phyloP scores from a whole-genome alignment of 1,139 yeast genomes.

The Yamadazyma buinensis region DNA sequence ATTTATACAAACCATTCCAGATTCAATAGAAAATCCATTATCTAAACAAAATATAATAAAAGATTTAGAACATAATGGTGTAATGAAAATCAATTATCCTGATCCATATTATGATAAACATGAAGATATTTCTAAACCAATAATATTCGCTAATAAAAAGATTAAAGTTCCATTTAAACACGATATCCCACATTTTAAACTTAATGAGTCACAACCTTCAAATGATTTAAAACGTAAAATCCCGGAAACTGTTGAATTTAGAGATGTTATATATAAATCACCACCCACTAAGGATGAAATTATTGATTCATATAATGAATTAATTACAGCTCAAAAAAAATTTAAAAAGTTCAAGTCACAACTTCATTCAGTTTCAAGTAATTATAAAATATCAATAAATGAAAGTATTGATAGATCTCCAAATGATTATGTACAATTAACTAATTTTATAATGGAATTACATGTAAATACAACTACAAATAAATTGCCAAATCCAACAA shows the following conservation, averaged over 20 bases:
- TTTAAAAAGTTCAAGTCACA: constrained; percentile 21
- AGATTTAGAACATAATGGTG: constrained; percentile 40
- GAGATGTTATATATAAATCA: constrained; percentile 26
- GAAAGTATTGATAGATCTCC: constrained; percentile 37
- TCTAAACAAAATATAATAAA: constrained; percentile 23
- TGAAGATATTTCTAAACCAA: constrained; percentile 48
- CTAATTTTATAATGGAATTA: constrained; percentile 61
- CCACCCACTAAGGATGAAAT: constrained; percentile 31
- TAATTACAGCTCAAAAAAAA: constrained; percentile 14
- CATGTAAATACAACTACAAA: constrained; percentile 54
- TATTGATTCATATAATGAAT: constrained; percentile 17
- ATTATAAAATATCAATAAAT: constrained; percentile 31
- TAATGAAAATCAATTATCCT: constrained; percentile 49
- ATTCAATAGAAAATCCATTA: constrained; percentile 5
- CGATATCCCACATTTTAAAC: constrained; percentile 5
- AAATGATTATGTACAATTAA: constrained; percentile 44
- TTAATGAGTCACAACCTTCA: constrained; percentile 6
- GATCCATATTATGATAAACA: constrained; percentile 62
- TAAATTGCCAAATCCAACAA: constrained; percentile 61
- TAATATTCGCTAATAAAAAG: constrained; percentile 64
- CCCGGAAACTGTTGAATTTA: constrained; percentile 1
- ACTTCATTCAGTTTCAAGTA: constrained; percentile 35
- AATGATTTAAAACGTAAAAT: background rate
- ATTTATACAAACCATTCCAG: background rate
- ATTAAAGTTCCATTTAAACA: constrained; percentile 36